Percentiles rank a stretch among this genome's conserved stretches.
Evolutionary conservation across 2,329 filamentous ascomycete species (phyloP).

Genomic region (Ophiocordyceps sinensis): DNA sequence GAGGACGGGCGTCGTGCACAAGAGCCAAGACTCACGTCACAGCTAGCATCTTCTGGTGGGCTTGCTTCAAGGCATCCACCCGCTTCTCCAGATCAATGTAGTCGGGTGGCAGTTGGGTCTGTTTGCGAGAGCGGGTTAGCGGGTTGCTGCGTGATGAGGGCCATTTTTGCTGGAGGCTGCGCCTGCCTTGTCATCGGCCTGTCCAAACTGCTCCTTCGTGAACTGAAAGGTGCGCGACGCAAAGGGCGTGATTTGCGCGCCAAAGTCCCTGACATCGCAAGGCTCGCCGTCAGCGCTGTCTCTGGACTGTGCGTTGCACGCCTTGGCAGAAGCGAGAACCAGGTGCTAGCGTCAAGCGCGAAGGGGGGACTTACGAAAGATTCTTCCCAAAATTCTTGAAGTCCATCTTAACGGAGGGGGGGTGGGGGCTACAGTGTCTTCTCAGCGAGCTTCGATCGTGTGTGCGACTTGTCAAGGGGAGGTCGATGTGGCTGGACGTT

Average conservation of each 20-base stretch:
- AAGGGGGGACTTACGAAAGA: constrained; percentile 29
- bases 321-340: background rate
- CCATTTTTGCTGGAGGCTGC: background rate
- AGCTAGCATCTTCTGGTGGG: constrained; percentile 91
- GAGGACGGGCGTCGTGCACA: background rate
- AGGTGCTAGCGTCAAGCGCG: background rate
- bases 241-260: constrained; percentile 80
- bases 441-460: background rate
- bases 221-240: constrained; percentile 91
- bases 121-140: constrained; percentile 3
- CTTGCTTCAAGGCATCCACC: constrained; percentile 91
- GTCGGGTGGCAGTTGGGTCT: constrained; percentile 94
- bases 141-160: constrained; percentile 4
- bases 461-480: background rate
- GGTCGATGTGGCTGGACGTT: background rate
- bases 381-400: constrained; percentile 45
- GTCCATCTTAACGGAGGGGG: constrained; percentile 29
- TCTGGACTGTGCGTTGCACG: background rate
- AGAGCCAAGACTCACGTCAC: constrained; percentile 66
- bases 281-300: constrained; percentile 8
- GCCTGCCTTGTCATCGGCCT: constrained; percentile 81
- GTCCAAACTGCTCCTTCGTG: constrained; percentile 93
- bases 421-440: too few relatives aligned
- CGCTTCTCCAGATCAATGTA: constrained; percentile 98
- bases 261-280: constrained; percentile 35